phyloP scores from a whole-genome alignment of 169 alveolate genomes.

The Theileria sp. region DNA sequence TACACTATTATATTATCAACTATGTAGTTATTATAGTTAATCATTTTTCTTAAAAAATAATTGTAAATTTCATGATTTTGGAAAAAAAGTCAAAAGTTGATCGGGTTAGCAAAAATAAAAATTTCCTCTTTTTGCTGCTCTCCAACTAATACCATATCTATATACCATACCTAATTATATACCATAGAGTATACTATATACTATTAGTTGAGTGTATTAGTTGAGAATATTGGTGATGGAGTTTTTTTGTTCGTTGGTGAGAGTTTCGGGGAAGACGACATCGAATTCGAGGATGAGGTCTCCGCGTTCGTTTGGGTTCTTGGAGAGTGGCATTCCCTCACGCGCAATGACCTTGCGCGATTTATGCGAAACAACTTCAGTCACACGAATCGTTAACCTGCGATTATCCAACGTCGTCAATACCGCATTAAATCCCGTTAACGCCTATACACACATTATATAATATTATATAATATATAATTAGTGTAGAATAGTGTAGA shows the following conservation, averaged over 20 bases:
- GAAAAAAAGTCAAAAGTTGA: no score
- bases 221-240: conserved; percentile 25
- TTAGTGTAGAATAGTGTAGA: background rate
- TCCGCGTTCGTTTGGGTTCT: conserved; percentile 75
- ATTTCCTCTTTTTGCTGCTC: no score
- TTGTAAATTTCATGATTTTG: no score
- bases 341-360: conserved; percentile 77
- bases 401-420: conserved; percentile 83
- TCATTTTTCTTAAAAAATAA: no score
- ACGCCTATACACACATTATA: conserved; percentile 55
- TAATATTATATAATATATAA: background rate
- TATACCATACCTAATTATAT: no score
- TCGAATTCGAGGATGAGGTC: conserved; percentile 82
- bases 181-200: background rate
- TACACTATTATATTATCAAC: no score
- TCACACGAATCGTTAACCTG: conserved; percentile 75
- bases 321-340: conserved; percentile 83
- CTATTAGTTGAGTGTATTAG: background rate
- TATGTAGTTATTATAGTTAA: no score
- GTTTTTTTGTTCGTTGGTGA: conserved; percentile 79
- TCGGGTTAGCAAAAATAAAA: no score
- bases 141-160: no score
- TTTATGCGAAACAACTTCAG: conserved; percentile 79
- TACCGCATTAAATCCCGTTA: conserved; percentile 82
- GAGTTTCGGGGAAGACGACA: conserved; percentile 75